These are phyloP conservation scores for Novymonas esmeraldas DNA, from an alignment of 208 protist species.

Conservation along the genomic window DNA sequence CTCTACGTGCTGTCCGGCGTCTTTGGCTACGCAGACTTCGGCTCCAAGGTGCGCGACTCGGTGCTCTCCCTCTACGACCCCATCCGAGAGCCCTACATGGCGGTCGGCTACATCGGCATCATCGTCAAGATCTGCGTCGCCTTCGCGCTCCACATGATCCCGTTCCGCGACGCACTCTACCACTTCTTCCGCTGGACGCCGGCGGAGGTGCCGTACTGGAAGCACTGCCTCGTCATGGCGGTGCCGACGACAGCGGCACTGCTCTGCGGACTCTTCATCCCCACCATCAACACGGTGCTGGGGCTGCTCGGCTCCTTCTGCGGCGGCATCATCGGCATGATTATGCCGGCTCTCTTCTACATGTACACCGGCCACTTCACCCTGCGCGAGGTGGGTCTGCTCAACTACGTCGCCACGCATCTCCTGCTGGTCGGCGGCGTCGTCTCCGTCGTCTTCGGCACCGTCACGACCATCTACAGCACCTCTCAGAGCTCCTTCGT, in stretches of 20 bases:
- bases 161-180: constrained; percentile 58
- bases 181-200: constrained; percentile 35
- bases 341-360: constrained; percentile 59
- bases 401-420: constrained; percentile 52
- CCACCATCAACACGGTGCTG: constrained; percentile 48
- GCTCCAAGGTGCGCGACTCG: constrained; percentile 33
- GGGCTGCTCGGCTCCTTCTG: constrained; percentile 54
- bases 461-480: constrained; percentile 45
- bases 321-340: constrained; percentile 59
- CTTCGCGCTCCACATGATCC: constrained; percentile 60
- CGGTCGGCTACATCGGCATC: constrained; percentile 65
- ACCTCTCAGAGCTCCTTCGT: constrained; percentile 40
- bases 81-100: constrained; percentile 44
- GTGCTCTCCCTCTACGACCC: constrained; percentile 58
- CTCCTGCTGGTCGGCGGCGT: constrained; percentile 50
- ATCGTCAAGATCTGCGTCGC: constrained; percentile 65
- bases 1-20: constrained; percentile 63
- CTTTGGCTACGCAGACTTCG: constrained; percentile 77
- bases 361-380: constrained; percentile 67
- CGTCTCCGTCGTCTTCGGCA: constrained; percentile 46
- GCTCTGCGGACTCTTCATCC: constrained; percentile 43
- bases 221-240: constrained; percentile 33
- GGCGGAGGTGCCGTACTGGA: constrained; percentile 33
- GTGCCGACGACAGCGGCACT: constrained; percentile 26
- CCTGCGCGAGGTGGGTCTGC: constrained; percentile 29